A percentile compares a stretch with the other conserved stretches of the same genome.
Evolutionary conservation across 2,329 filamentous ascomycete genomes (phyloP).

Genomic region (Fusarium falciforme): DNA sequence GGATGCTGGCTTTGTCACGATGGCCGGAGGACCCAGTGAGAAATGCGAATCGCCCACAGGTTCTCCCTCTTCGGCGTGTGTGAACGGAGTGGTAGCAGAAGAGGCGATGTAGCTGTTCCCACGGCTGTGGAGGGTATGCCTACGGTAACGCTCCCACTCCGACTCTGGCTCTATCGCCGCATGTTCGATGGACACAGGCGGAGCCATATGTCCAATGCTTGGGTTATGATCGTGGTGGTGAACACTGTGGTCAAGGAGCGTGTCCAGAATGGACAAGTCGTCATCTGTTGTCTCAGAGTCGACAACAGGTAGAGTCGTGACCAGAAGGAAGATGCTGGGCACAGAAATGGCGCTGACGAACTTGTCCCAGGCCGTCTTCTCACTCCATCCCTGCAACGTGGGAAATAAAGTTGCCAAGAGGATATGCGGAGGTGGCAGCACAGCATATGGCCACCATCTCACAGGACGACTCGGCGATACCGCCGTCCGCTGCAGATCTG

Average conservation of each 20-base stretch:
- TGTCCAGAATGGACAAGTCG: slow-evolving; percentile 40
- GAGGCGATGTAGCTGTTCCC: slow-evolving; percentile 40
- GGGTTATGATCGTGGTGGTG: slow-evolving; percentile 44
- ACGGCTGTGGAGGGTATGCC: slow-evolving; percentile 53
- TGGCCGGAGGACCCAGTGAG: slow-evolving; percentile 38
- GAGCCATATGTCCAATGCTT: slow-evolving; percentile 46
- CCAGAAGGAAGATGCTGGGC: slow-evolving; percentile 90
- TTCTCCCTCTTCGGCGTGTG: slow-evolving; percentile 37
- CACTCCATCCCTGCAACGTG: slow-evolving; percentile 82
- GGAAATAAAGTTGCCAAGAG: slow-evolving; percentile 85
- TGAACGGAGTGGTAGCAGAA: slow-evolving; percentile 23
- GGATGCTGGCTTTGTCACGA: slow-evolving; percentile 47
- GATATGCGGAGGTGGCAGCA: slow-evolving; percentile 78
- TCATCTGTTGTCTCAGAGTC: slow-evolving; percentile 73
- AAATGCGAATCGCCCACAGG: slow-evolving; percentile 30
- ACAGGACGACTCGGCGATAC: slow-evolving; percentile 59
- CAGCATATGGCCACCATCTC: slow-evolving; percentile 83
- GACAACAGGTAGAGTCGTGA: slow-evolving; percentile 90
- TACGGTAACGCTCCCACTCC: slow-evolving; percentile 70
- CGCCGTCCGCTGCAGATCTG: slow-evolving; percentile 53
- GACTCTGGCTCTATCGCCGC: slow-evolving; percentile 55
- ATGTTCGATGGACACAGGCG: slow-evolving; percentile 51
- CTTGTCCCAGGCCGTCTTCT: slow-evolving; percentile 88
- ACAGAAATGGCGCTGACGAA: slow-evolving; percentile 83
- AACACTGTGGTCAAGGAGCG: slow-evolving; percentile 45